A percentile compares a stretch with the other conserved stretches of the same genome.
These are phyloP conservation scores for Ceratocystiopsis brevicomis DNA, from an alignment of 2,329 filamentous ascomycete species.

Conservation along the genomic window DNA sequence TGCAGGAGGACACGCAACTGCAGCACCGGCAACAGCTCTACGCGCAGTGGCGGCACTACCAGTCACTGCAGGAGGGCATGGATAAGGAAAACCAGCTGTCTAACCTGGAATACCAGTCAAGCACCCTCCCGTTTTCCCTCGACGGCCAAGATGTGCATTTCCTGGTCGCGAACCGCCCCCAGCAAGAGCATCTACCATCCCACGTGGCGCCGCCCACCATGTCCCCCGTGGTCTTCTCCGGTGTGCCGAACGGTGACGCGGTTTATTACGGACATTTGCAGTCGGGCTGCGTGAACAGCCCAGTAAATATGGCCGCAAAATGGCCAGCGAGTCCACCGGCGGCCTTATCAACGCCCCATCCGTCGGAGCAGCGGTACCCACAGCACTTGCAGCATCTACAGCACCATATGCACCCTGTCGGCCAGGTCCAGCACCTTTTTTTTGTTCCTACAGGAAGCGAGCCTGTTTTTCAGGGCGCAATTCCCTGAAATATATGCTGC, in stretches of 20 bases:
- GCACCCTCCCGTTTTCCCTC: neutral
- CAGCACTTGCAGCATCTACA: slow-evolving; percentile 1
- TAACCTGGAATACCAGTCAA: slow-evolving; percentile 4
- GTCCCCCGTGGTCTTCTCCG: slow-evolving; percentile 24
- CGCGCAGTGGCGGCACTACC: neutral
- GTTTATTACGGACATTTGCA: slow-evolving; percentile 22
- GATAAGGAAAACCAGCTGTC: slow-evolving; percentile 2
- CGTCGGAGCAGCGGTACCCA: neutral
- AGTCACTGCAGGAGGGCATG: neutral
- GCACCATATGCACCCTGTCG: neutral
- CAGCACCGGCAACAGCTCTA: neutral
- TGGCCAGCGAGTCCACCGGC: neutral
- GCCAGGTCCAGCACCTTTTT: neutral
- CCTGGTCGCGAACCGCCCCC: neutral
- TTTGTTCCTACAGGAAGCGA: neutral
- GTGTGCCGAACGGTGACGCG: slow-evolving; percentile 28
- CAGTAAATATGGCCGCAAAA: slow-evolving; percentile 14
- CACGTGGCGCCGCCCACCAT: neutral
- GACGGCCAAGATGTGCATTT: no score
- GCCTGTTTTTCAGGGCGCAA: no score
- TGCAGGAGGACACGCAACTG: no score
- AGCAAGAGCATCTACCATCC: neutral
- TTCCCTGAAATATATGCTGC: no score
- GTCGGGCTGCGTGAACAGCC: slow-evolving; percentile 16
- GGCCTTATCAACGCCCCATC: neutral